Percentiles rank a stretch among this genome's conserved stretches.
Evolutionary conservation across 257 asterid genomes (phyloP).

Genomic region (Nicotiana benthamiana): DNA sequence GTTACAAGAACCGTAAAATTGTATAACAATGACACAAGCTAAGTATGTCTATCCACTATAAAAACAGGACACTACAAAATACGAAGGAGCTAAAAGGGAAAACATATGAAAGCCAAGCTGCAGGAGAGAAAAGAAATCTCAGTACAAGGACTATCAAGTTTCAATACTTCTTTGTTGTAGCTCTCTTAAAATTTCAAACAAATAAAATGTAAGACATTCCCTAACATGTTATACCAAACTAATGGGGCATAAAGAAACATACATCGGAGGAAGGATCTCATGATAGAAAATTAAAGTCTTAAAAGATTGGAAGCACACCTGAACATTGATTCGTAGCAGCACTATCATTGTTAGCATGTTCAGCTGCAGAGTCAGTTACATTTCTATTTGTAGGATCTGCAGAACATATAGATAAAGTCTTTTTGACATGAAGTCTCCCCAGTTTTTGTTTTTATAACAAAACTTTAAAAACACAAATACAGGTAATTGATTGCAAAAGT

Average conservation of each 20-base stretch:
- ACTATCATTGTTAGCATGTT: slow-evolving; percentile 32
- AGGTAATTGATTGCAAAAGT: neutral
- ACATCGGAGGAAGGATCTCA: neutral
- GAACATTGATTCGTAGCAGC: slow-evolving; percentile 34
- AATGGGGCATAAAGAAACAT: neutral
- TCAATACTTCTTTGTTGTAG: neutral
- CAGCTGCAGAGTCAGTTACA: slow-evolving; percentile 28
- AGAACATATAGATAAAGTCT: slow-evolving; percentile 8
- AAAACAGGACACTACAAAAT: neutral
- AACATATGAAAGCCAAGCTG: neutral
- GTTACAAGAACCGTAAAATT: neutral
- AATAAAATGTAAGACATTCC: neutral
- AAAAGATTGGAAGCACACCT: slow-evolving; percentile 34
- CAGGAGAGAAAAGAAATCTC: neutral
- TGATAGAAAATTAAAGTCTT: neutral
- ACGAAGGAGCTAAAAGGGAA: neutral
- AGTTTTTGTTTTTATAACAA: slow-evolving; percentile 6
- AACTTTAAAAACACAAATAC: neutral
- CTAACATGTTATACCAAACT: neutral
- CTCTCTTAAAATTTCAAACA: neutral
- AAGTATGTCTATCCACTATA: neutral
- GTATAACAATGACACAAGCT: neutral
- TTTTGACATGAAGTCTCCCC: neutral
- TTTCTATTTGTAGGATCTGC: slow-evolving; percentile 30
- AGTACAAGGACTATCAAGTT: neutral